Base-by-base conservation (phyloP, 371 early-diverging fungal species). In the Mucor racemosus region DNA sequence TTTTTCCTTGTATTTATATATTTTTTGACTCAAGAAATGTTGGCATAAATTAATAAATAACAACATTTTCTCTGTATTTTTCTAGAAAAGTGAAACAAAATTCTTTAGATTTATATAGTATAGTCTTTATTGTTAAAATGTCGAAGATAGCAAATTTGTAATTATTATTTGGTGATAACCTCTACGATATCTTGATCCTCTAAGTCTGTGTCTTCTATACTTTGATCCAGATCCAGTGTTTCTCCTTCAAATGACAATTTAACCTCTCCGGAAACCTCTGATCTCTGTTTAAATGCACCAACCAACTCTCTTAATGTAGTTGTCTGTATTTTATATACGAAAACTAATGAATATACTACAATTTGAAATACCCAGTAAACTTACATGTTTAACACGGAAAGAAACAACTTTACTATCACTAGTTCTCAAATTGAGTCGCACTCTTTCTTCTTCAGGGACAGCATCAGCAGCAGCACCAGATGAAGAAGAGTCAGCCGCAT, bases 111-210 rank as follows among this genome's bases (percentile, higher is more conserved):
- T 50, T 21, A 21, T 8, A 10, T 7, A 8, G 11, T 8, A 10
- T 7, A 8, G 11, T n/a, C 11, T 50, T 50, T 26, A 50, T 26
- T 21, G 26, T 11, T 21, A 21, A 50, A 21, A 19, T 21, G 15
- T 15, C 1, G 6, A 14, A 17, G 17, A 26, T 17, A 14, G 42
- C n/a, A 9, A 5, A 14, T 15, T 5, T 7, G n/a, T 42, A 7
- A 15, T 2, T 42, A 9, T 48, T 66, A 50, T 55, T 39, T n/a
- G 14, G 65, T 64, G 33, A 55, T 44, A 7, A 77, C 82, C 31
- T 77, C 75, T 3, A 79, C n/a, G 44, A 82, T 60, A 65, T 79
- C 80, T 56, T 79, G 69, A 46, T 77, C 71, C 56, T 82, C 82
- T 48, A 79, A 60, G 9, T 79, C 80, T 0, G 73, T 74, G 7